phyloP scores from a whole-genome alignment of 371 early-diverging fungal species.

The Neoconidiobolus thromboides region DNA sequence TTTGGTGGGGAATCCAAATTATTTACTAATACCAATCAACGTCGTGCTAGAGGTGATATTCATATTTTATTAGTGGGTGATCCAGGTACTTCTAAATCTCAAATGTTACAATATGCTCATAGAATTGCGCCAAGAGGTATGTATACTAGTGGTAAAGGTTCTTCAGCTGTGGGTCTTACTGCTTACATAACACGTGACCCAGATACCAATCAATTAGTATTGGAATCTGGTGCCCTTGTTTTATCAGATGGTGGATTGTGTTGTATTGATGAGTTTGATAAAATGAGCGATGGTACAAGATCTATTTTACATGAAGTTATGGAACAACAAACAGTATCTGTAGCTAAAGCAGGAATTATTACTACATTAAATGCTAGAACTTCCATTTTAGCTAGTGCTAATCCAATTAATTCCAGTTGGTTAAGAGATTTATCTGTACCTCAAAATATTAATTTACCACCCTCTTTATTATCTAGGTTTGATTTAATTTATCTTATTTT shows the following conservation, averaged over 20 bases:
- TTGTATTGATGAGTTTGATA: slow-evolving; percentile 99
- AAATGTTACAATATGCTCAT: slow-evolving; percentile 90
- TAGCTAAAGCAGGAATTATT: slow-evolving; percentile 99
- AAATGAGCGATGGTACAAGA: slow-evolving; percentile 93
- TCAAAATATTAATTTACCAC: slow-evolving; percentile 91
- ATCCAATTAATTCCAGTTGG: slow-evolving; percentile 93
- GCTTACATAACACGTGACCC: slow-evolving; percentile 97
- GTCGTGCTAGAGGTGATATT: slow-evolving; percentile 80
- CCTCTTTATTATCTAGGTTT: slow-evolving; percentile 90
- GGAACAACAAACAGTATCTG: slow-evolving; percentile 99
- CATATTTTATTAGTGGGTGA: slow-evolving; percentile 97
- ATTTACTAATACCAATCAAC: slow-evolving; percentile 42
- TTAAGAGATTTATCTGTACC: slow-evolving; percentile 73
- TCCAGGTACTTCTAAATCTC: slow-evolving; percentile 98
- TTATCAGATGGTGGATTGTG: slow-evolving; percentile 97
- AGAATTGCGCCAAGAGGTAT: slow-evolving; percentile 94
- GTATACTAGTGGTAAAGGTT: slow-evolving; percentile 98
- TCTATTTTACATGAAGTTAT: slow-evolving; percentile 98
- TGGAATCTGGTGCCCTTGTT: slow-evolving; percentile 98
- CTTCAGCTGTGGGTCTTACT: slow-evolving; percentile 97
- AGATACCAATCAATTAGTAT: slow-evolving; percentile 87
- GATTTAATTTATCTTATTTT: slow-evolving; percentile 90
- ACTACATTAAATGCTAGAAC: slow-evolving; percentile 98
- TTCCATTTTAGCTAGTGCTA: slow-evolving; percentile 94
- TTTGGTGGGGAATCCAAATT: slow-evolving; percentile 92